These are phyloP conservation scores for Xylariaceae sp. DNA, from an alignment of 2,329 filamentous ascomycete species.

Conservation along the genomic window DNA sequence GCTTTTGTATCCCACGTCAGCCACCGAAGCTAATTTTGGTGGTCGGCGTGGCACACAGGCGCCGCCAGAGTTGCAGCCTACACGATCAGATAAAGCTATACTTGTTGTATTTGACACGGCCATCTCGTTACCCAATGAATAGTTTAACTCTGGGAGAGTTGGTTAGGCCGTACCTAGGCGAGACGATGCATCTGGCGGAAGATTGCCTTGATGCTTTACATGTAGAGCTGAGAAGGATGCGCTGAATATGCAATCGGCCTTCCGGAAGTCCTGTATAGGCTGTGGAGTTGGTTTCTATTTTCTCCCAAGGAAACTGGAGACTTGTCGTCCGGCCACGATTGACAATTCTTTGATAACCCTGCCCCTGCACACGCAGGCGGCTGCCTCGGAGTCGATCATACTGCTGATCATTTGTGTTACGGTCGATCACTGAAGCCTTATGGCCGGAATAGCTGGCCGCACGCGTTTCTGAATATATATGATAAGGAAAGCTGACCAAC, in stretches of 20 bases:
- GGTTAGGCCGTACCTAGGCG: neutral
- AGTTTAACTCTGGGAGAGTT: neutral
- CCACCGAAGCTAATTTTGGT: conserved; percentile 13
- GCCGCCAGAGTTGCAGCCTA: too few species aligned
- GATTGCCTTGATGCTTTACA: too few species aligned
- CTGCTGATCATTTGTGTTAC: conserved; percentile 14
- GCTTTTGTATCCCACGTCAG: conserved; percentile 20
- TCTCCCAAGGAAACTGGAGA: too few species aligned
- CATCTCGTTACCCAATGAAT: too few species aligned
- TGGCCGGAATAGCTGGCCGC: conserved; percentile 2
- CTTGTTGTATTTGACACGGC: too few species aligned
- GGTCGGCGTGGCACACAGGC: conserved; percentile 13
- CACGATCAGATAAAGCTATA: too few species aligned
- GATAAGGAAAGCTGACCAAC: too few species aligned
- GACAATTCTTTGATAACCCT: too few species aligned
- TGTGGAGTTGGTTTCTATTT: neutral
- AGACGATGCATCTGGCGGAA: neutral
- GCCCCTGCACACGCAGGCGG: neutral
- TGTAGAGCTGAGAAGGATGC: neutral
- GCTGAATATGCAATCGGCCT: neutral
- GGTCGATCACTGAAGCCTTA: conserved; percentile 13
- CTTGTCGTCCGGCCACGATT: too few species aligned
- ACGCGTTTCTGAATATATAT: too few species aligned
- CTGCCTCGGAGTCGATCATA: conserved; percentile 19
- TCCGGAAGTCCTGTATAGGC: neutral